Conservation (phyloP, 2,329 filamentous ascomycete species). For the Aspergillus tanneri region DNA sequence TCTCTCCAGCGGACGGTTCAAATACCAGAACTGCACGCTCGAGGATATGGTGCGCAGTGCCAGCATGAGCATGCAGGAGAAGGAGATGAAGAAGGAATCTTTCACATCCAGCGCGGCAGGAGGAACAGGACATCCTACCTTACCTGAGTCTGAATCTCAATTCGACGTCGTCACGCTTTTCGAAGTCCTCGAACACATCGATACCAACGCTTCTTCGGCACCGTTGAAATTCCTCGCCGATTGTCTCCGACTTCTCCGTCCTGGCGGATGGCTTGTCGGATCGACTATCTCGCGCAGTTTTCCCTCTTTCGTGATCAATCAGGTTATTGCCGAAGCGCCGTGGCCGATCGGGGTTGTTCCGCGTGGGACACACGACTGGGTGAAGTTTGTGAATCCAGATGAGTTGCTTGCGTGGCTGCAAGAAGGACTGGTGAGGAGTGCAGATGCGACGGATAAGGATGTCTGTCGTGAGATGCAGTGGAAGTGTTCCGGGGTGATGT, state of each 20-base stretch:
- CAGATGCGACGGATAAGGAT: slow-evolving; percentile 21
- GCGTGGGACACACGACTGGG: slow-evolving; percentile 91
- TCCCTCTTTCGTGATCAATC: slow-evolving; percentile 88
- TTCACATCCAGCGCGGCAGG: too few relatives aligned
- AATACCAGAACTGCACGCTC: slow-evolving; percentile 73
- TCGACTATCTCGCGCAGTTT: slow-evolving; percentile 90
- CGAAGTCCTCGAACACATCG: slow-evolving; percentile 93
- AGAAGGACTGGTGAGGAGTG: slow-evolving; percentile 53
- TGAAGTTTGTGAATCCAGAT: slow-evolving; percentile 85
- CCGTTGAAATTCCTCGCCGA: slow-evolving; percentile 64
- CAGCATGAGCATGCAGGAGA: slow-evolving; percentile 10
- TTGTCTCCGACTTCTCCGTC: slow-evolving; percentile 65
- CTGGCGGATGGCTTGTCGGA: slow-evolving; percentile 88
- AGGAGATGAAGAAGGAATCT: slow-evolving; percentile 39
- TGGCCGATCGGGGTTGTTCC: slow-evolving; percentile 75
- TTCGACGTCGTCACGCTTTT: slow-evolving; percentile 86
- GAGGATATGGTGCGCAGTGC: slow-evolving; percentile 52
- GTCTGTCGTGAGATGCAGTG: slow-evolving; percentile 50
- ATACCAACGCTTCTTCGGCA: slow-evolving; percentile 74
- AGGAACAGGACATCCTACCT: too few relatives aligned
- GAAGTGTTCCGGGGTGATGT: slow-evolving; percentile 78
- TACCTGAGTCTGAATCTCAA: too few relatives aligned
- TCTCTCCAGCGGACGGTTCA: slow-evolving; percentile 56
- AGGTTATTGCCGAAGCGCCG: slow-evolving; percentile 81
- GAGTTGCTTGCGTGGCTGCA: slow-evolving; percentile 56